A percentile compares a stretch with the other conserved stretches of the same genome.
Conservation (phyloP, 2,329 filamentous ascomycete species). For the Aureobasidium uvarum region DNA sequence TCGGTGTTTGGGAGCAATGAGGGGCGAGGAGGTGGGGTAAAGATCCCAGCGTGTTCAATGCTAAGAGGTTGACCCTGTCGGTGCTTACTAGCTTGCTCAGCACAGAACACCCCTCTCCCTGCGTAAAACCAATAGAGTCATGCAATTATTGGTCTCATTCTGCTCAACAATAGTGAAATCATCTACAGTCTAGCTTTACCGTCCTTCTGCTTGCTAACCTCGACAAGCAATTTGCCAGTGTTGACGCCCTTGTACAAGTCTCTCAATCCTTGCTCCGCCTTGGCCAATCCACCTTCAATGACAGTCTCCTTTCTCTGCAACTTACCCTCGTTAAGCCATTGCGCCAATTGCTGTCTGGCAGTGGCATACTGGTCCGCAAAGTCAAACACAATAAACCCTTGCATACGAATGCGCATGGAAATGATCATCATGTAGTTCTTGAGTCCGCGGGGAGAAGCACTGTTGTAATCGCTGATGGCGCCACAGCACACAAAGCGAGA, state of each 20-base stretch:
- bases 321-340: slow-evolving; percentile 68
- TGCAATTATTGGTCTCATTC: neutral
- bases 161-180: neutral
- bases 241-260: slow-evolving; percentile 24
- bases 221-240: slow-evolving; percentile 20
- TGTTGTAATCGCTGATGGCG: slow-evolving; percentile 63
- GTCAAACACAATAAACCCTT: slow-evolving; percentile 74
- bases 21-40: slow-evolving; percentile 4
- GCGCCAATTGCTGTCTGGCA: slow-evolving; percentile 60
- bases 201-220: slow-evolving; percentile 20
- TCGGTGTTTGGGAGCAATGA: neutral
- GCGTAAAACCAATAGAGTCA: no score
- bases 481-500: slow-evolving; percentile 70
- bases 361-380: slow-evolving; percentile 57
- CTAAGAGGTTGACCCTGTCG: no score
- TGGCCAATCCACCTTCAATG: slow-evolving; percentile 17
- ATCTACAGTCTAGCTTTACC: slow-evolving; percentile 16
- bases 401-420: slow-evolving; percentile 58
- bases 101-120: no score
- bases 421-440: slow-evolving; percentile 56
- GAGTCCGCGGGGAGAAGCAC: slow-evolving; percentile 57
- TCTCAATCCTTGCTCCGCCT: slow-evolving; percentile 21
- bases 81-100: no score
- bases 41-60: neutral
- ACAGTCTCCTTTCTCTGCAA: slow-evolving; percentile 23